Evolutionary conservation across 164 flowering plant species (phyloP), one percentile per base, ranked within the genome.

Genomic region (Cinnamomum micranthum): DNA sequence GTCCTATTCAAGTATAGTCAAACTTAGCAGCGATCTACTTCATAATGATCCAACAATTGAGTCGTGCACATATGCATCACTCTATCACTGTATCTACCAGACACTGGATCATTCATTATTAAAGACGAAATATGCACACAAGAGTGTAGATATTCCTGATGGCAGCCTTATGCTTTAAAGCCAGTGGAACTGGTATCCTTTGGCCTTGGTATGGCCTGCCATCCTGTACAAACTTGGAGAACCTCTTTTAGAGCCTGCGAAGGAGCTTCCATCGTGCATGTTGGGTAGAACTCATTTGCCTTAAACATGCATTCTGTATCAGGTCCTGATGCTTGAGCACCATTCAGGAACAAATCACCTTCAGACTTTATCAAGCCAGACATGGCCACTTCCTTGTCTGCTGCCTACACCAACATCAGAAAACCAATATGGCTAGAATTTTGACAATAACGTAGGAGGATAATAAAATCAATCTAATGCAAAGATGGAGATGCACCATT

Each of bases 281-380:
- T 75, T 7, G 78, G 80, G 74, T 79, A 83, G 70, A 41, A 68
- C 71, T 80, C 84, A 51, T 80, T 72, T 51, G 85, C 83, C 68
- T 81, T 81, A 51, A 82, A 82, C 25, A 80, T 71, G 58, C 69
- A 17, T 28, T 75, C 76, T 24, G n/a, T 72, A 23, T 62, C 65
- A 7, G 64, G 20, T 14, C 65, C 81, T 2, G 77, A 55, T 47
- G 83, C 50, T 70, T 80, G 83, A 24, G 87, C 77, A 50, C 81
- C 86, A 66, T 70, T 74, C 19, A 83, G 75, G 71, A 85, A 80
- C 33, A 80, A 9, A 78, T 85, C 87, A 17, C 84, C 87, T 75
- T 83, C 85, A 31, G 86, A 85, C 70, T 76, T 80, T 72, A 85
- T 75, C 50, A 72, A 70, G 13, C 87, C 87, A 68, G 84, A 75